Evolutionary conservation across 140 eudicot genomes (phyloP).

Genomic region (Cichorium intybus): DNA sequence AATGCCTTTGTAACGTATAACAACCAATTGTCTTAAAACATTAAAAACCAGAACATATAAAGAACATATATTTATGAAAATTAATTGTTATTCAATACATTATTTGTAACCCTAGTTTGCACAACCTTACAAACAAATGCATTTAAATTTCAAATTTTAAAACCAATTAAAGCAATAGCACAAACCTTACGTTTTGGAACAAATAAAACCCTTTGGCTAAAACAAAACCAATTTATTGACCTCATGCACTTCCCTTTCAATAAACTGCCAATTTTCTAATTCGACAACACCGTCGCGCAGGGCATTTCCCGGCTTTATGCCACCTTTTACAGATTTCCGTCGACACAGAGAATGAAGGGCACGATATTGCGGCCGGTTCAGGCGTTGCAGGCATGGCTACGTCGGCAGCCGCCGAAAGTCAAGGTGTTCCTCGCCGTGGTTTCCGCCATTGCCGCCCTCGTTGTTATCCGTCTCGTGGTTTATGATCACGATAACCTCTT

Average conservation of each 20-base stretch:
- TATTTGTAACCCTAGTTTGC: neutral
- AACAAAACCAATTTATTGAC: conserved; percentile 7
- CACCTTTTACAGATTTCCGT: conserved; percentile 12
- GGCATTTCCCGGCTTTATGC: conserved; percentile 7
- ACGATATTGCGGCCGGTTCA: conserved; percentile 36
- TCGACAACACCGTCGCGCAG: neutral
- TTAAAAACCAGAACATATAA: too few species aligned
- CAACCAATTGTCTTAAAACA: too few species aligned
- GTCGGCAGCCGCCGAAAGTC: conserved; percentile 41
- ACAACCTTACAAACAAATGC: too few species aligned
- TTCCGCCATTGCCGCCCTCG: conserved; percentile 31
- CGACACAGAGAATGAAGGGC: conserved; percentile 11
- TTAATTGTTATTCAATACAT: too few species aligned
- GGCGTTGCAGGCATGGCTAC: conserved; percentile 39
- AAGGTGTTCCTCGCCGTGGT: conserved; percentile 39
- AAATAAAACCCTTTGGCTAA: conserved; percentile 17
- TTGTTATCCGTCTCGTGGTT: conserved; percentile 39
- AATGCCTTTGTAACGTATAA: too few species aligned
- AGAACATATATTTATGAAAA: too few species aligned
- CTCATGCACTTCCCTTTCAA: neutral
- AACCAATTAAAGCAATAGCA: conserved; percentile 2
- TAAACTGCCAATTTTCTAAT: neutral
- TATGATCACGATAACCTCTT: too few species aligned
- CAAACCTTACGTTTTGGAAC: conserved; percentile 1
- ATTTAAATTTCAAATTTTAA: neutral